A percentile compares a stretch with the other conserved stretches of the same genome.
Evolutionary conservation across 2,329 filamentous ascomycete genomes (phyloP).

Genomic region (Fusarium sp.): DNA sequence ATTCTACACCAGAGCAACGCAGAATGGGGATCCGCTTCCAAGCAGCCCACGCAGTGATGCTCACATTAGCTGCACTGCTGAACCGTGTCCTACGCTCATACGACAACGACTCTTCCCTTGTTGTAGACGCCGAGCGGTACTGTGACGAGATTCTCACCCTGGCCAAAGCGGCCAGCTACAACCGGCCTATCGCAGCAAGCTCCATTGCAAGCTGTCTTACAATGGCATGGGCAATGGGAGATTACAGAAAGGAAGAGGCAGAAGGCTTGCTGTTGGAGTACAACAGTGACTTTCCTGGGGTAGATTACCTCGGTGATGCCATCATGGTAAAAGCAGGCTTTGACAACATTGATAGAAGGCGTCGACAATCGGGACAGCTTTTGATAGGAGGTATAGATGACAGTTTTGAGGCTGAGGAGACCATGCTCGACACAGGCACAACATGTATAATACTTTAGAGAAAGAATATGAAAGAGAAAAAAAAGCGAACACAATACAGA

Average conservation of each 20-base stretch:
- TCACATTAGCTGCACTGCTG: not conserved
- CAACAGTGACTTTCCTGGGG: not conserved
- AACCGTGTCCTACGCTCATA: constrained; percentile 9
- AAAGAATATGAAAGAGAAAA: not conserved
- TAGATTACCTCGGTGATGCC: constrained; percentile 1
- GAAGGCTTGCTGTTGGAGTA: not conserved
- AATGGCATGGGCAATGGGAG: not conserved
- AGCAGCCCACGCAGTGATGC: not conserved
- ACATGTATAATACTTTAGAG: constrained; percentile 6
- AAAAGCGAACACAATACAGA: not conserved
- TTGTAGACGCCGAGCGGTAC: not conserved
- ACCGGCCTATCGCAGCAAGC: constrained; percentile 12
- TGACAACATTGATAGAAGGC: not conserved
- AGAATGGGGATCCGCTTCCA: constrained; percentile 9
- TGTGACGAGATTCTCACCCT: not conserved
- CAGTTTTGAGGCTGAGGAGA: not conserved
- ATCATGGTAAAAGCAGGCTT: not conserved
- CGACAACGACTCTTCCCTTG: not conserved
- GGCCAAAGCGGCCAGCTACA: not conserved
- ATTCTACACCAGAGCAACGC: not conserved
- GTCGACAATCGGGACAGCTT: accelerated
- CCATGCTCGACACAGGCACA: not conserved
- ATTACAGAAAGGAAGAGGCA: constrained; percentile 2
- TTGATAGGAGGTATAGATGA: accelerated
- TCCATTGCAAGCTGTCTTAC: not conserved